Evolutionary conservation across 1,284 basidiomycete genomes (phyloP), one percentile per base, ranked within the genome.

Genomic region (Stygiomarasmius scandens): DNA sequence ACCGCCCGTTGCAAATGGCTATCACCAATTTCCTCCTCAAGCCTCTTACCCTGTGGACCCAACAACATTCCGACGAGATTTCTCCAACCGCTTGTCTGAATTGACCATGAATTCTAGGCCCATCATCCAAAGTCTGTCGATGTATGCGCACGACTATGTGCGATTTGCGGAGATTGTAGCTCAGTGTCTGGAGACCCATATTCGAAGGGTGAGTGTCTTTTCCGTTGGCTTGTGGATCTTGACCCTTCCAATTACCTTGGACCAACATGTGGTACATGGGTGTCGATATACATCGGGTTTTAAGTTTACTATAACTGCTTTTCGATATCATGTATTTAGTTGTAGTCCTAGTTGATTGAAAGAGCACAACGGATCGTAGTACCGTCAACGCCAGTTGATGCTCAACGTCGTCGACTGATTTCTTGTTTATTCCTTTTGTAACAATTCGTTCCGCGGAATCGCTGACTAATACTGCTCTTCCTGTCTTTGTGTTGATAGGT

Each of bases 71-170:
- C 89, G 93, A 64, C 85, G 85, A 74, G 90, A 93, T 73, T 95
- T 90, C 74, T 74, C 84, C 62, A 74, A 79, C 50, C 89, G 93
- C 59, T 86, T 98, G 58, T 80, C 86, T 67, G 85, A 91, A 64
- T 87, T 99, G 61, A 95, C 89, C 44, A 89, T 96, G 80, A 99
- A 99, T 76, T 97, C 95, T 64, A 90, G 96, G 69, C 93, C 95
- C 14, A 89, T 98, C 64, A 99, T 99, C 66, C 95, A 96, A 75
- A 86, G 85, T 61, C 78, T 99, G n/a, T 98, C 96, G 27, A 86
- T 96, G 80, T 85, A 95, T 67, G 96, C 97, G 34, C 91, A 95
- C 78, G 91, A 96, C 60, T 89, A 92, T 70, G 79, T 86, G 55
- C 86, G 90, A 61, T 82, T 89, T 75, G 87, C 92, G 63, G 85